Conservation (phyloP, 2,329 filamentous ascomycete species). For the Cytospora chrysosperma region DNA sequence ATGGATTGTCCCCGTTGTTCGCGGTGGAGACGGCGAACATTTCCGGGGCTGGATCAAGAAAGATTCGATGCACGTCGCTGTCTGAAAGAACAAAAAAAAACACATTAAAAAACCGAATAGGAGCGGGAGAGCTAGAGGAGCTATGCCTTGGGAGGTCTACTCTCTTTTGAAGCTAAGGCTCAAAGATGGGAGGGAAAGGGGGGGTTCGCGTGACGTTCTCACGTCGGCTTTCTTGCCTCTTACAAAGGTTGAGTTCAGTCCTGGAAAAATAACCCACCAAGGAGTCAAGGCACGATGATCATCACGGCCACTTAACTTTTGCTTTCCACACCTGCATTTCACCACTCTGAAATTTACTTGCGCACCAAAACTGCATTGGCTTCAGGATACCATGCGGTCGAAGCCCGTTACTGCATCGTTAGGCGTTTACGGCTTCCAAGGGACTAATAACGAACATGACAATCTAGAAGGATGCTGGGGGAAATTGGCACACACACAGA, state of each 20-base stretch:
- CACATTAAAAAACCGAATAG: too few relatives aligned
- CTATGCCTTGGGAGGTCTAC: neutral
- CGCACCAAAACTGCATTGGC: slow-evolving; percentile 13
- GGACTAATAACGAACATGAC: slow-evolving; percentile 1
- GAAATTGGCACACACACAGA: neutral
- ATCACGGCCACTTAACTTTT: neutral
- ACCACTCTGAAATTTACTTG: neutral
- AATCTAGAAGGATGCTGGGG: slow-evolving; percentile 6
- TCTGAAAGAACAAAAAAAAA: neutral
- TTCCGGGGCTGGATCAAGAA: neutral
- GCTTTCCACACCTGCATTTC: slow-evolving; percentile 1
- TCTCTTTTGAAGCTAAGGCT: neutral
- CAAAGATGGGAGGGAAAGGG: neutral
- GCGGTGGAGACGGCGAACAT: neutral
- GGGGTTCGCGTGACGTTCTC: neutral
- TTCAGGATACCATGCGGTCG: slow-evolving; percentile 21
- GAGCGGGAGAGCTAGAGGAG: neutral
- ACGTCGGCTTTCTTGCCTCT: neutral
- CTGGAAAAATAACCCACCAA: neutral
- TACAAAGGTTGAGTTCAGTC: neutral
- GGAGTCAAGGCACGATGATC: neutral
- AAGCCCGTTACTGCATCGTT: slow-evolving; percentile 14
- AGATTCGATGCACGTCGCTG: neutral
- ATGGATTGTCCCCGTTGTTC: slow-evolving; percentile 9
- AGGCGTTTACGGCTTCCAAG: slow-evolving; percentile 15